Conservation (phyloP, 495 filamentous ascomycete genomes). For the Lophiotrema nucula region DNA sequence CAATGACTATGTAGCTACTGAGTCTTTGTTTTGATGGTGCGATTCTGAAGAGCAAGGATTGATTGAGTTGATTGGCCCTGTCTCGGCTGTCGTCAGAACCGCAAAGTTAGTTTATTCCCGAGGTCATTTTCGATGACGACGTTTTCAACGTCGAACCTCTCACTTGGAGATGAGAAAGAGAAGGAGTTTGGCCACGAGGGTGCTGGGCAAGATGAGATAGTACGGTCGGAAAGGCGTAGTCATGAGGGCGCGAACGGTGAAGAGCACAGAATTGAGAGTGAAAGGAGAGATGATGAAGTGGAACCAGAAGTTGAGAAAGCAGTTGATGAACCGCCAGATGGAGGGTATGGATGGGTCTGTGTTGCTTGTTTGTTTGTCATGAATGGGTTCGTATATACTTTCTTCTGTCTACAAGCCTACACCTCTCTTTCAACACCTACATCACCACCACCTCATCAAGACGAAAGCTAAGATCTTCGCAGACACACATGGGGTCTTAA, state of each 20-base stretch:
- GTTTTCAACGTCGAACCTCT: too few relatives aligned
- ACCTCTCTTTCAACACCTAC: background rate
- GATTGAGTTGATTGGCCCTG: too few relatives aligned
- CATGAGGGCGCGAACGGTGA: background rate
- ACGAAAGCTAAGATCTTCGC: background rate
- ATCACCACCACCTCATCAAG: background rate
- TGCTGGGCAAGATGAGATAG: background rate
- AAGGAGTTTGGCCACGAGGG: background rate
- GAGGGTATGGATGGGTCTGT: conserved; percentile 53
- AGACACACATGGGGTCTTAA: conserved; percentile 49
- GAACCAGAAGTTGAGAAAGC: background rate
- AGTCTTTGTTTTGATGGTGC: too few relatives aligned
- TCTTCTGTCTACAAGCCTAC: background rate
- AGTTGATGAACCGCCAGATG: conserved; percentile 44
- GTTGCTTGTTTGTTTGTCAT: conserved; percentile 41
- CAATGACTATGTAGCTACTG: too few relatives aligned
- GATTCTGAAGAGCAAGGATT: too few relatives aligned
- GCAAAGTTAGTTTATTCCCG: too few relatives aligned
- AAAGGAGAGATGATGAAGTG: conserved; percentile 7
- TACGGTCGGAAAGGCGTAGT: background rate
- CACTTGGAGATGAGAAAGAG: background rate
- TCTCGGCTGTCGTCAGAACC: too few relatives aligned
- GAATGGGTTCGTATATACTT: conserved; percentile 37
- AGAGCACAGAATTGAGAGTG: conserved; percentile 8
- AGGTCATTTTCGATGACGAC: too few relatives aligned